Percentiles rank a stretch among this genome's conserved stretches.
Conservation (phyloP, 306 rosid species). For the Vicia sativa region DNA sequence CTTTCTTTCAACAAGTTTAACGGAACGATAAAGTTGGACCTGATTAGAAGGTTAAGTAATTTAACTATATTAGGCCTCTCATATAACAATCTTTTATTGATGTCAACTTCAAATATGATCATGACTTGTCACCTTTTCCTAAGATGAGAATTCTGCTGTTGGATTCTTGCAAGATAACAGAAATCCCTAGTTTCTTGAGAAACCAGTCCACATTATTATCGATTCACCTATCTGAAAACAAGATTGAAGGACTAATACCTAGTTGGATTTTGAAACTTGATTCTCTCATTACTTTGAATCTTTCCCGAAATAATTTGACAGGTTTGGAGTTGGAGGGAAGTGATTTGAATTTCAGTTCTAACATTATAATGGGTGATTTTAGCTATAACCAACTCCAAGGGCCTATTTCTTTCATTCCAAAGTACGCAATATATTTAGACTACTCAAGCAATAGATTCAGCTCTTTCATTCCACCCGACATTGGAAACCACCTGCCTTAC, state of each 20-base stretch:
- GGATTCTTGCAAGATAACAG: conserved; percentile 39
- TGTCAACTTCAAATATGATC: not conserved
- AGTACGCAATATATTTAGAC: no score
- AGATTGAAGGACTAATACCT: conserved; percentile 2
- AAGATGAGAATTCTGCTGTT: conserved; percentile 14
- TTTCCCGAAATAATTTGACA: conserved; percentile 4
- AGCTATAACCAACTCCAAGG: conserved; percentile 13
- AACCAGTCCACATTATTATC: not conserved
- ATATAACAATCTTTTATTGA: conserved; percentile 38
- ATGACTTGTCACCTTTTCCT: conserved; percentile 14
- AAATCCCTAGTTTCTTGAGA: conserved; percentile 42
- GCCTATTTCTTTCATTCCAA: no score
- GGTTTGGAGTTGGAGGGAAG: not conserved
- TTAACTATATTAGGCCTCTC: conserved; percentile 49
- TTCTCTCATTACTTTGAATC: not conserved
- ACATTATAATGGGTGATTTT: not conserved
- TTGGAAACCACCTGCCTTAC: no score
- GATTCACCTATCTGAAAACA: conserved; percentile 48
- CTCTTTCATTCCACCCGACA: no score
- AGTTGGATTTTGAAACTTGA: not conserved
- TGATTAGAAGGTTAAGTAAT: conserved; percentile 14
- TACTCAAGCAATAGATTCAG: no score
- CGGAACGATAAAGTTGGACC: not conserved
- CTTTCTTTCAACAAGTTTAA: no score
- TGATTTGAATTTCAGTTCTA: not conserved